Evolutionary conservation across 441 rosid genomes (phyloP).

Genomic region (Pelargonium fulgidum): DNA sequence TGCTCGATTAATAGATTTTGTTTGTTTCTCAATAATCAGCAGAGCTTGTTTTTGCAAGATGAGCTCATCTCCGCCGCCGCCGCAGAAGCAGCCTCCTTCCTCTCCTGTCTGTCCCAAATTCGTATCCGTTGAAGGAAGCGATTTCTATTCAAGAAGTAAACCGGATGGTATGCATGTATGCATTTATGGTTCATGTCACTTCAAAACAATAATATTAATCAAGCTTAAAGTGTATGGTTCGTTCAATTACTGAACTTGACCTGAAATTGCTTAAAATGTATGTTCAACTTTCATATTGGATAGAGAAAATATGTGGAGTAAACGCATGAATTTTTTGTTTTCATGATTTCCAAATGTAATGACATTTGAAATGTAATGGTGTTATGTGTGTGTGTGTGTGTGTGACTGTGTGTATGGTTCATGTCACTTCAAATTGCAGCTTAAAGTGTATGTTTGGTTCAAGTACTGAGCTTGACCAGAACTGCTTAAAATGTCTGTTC

Average conservation of each 20-base stretch:
- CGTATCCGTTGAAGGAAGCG: slow-evolving; percentile 46
- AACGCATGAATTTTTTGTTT: background rate
- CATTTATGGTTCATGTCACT: background rate
- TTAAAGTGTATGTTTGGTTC: too few species aligned
- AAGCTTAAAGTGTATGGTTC: too few species aligned
- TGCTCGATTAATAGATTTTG: background rate
- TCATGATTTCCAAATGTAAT: background rate
- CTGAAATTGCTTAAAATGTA: too few species aligned
- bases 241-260: too few species aligned
- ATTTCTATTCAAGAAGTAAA: slow-evolving; percentile 31
- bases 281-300: background rate
- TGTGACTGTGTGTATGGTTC: too few species aligned
- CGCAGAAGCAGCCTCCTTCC: background rate
- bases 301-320: background rate
- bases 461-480: too few species aligned
- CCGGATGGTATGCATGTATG: slow-evolving; percentile 41
- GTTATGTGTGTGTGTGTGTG: too few species aligned
- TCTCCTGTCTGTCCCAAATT: slow-evolving; percentile 48
- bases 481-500: too few species aligned
- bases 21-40: background rate
- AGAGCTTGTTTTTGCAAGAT: slow-evolving; percentile 34
- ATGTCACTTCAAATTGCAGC: too few species aligned
- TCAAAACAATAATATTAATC: too few species aligned
- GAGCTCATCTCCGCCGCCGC: slow-evolving; percentile 34
- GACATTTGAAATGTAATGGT: background rate